phyloP scores from a whole-genome alignment of 2,329 filamentous ascomycete genomes.

The Neonectria sp. region DNA sequence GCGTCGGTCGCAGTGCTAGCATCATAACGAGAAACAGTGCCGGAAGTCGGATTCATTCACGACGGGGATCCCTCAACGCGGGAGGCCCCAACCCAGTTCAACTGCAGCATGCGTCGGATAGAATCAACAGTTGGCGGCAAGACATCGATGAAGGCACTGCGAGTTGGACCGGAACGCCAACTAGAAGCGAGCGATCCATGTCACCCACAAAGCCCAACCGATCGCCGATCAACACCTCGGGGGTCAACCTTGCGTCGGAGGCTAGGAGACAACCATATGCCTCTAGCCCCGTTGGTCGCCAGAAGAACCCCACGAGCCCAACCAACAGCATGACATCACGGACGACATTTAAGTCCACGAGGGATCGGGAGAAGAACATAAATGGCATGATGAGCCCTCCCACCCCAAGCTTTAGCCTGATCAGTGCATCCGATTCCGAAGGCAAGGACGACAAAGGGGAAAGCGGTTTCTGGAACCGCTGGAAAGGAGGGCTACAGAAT shows the following conservation, averaged over 20 bases:
- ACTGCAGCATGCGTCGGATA: slow-evolving; percentile 69
- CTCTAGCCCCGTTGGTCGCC: slow-evolving; percentile 45
- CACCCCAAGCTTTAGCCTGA: slow-evolving; percentile 70
- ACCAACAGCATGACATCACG: slow-evolving; percentile 51
- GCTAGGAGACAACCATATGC: slow-evolving; percentile 61
- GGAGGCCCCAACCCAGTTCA: slow-evolving; percentile 47
- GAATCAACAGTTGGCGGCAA: slow-evolving; percentile 92
- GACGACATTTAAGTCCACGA: slow-evolving; percentile 44
- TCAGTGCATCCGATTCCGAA: slow-evolving; percentile 52
- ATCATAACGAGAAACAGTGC: slow-evolving; percentile 68
- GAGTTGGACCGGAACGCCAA: slow-evolving; percentile 56
- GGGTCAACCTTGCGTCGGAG: slow-evolving; percentile 61
- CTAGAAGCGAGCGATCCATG: slow-evolving; percentile 68
- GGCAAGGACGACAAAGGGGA: slow-evolving; percentile 60
- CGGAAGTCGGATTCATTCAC: slow-evolving; percentile 63
- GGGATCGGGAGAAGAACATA: slow-evolving; percentile 46
- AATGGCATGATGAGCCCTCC: slow-evolving; percentile 57
- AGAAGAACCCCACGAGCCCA: slow-evolving; percentile 56
- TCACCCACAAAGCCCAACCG: slow-evolving; percentile 66
- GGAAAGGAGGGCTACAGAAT: slow-evolving; percentile 60
- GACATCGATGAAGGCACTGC: slow-evolving; percentile 64
- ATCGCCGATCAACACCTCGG: slow-evolving; percentile 55
- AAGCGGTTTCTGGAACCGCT: slow-evolving; percentile 71
- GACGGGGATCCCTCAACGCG: slow-evolving; percentile 68
- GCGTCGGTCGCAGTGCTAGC: slow-evolving; percentile 72